These are phyloP conservation scores for Fusarium phyllophilum DNA, from an alignment of 2,329 filamentous ascomycete genomes.

Conservation along the genomic window DNA sequence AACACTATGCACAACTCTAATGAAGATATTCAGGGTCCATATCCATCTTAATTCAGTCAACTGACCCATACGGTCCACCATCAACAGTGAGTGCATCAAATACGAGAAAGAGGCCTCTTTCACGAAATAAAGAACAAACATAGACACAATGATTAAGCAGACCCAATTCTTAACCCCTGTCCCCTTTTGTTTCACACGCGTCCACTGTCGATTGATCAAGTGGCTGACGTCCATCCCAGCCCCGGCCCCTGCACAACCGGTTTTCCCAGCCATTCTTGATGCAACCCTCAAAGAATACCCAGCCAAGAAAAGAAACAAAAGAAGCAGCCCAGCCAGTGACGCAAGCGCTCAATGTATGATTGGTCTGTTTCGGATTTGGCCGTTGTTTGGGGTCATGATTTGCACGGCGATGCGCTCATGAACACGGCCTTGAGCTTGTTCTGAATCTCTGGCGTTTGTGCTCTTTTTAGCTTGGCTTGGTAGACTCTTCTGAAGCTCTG, in stretches of 20 bases:
- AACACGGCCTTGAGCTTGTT: constrained; percentile 16
- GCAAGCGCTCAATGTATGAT: constrained; percentile 30
- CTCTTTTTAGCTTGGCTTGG: constrained; percentile 1
- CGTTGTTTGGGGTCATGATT: constrained; percentile 38
- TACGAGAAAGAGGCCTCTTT: constrained; percentile 34
- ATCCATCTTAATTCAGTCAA: not conserved
- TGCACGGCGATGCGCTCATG: constrained; percentile 39
- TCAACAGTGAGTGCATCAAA: not conserved
- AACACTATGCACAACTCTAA: constrained; percentile 3
- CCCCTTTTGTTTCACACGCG: constrained; percentile 26
- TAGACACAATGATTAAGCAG: constrained; percentile 26
- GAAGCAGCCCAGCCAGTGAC: constrained; percentile 20
- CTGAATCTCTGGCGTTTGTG: constrained; percentile 17
- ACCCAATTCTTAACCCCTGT: not conserved
- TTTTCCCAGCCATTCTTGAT: constrained; percentile 27
- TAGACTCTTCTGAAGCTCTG: not conserved
- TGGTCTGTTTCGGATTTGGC: constrained; percentile 1
- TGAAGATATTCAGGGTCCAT: constrained; percentile 32
- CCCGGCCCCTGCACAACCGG: constrained; percentile 27
- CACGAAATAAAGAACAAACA: constrained; percentile 10
- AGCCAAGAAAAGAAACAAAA: constrained; percentile 24
- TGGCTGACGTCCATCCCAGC: constrained; percentile 23
- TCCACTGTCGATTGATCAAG: constrained; percentile 16
- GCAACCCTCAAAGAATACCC: not conserved
- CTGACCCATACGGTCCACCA: constrained; percentile 7